Percentiles rank a stretch among this genome's conserved stretches.
phyloP scores from a whole-genome alignment of 305 asterid species.

The Fraxinus baroniana region DNA sequence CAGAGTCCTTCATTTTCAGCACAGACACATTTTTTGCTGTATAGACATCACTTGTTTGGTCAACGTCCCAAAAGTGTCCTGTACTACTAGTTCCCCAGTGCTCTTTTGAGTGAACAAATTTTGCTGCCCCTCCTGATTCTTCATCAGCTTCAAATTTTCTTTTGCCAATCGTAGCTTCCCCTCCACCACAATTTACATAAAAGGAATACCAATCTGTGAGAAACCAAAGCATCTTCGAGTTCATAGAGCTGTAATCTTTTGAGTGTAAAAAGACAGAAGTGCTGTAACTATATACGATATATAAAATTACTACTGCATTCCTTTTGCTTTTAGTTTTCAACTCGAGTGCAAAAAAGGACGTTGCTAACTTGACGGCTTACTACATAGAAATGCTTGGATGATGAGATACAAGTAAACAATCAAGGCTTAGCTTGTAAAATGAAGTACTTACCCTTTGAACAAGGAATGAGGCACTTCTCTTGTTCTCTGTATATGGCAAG shows the following conservation, averaged over 20 bases:
- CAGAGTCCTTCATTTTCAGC: constrained; percentile 38
- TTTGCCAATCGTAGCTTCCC: constrained; percentile 21
- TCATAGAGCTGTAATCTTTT: background rate
- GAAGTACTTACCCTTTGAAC: constrained; percentile 41
- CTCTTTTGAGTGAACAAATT: constrained; percentile 20
- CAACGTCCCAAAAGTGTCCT: constrained; percentile 39
- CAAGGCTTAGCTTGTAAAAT: background rate
- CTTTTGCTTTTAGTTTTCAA: background rate
- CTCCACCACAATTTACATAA: constrained; percentile 65
- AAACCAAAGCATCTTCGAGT: background rate
- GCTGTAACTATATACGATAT: background rate
- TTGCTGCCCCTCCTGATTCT: constrained; percentile 35
- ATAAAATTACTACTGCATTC: background rate
- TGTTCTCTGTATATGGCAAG: constrained; percentile 28
- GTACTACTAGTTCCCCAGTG: constrained; percentile 62
- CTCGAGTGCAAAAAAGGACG: background rate
- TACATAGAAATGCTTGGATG: background rate
- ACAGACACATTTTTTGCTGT: constrained; percentile 36
- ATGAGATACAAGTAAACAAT: background rate
- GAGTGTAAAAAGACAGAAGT: background rate
- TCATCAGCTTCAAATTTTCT: constrained; percentile 38
- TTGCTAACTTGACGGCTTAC: background rate
- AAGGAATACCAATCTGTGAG: constrained; percentile 41
- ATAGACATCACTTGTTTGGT: background rate
- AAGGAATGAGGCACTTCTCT: constrained; percentile 34